These are phyloP conservation scores for Elongisporangium prolatum DNA, from an alignment of 352 stramenopile species.

Conservation along the genomic window DNA sequence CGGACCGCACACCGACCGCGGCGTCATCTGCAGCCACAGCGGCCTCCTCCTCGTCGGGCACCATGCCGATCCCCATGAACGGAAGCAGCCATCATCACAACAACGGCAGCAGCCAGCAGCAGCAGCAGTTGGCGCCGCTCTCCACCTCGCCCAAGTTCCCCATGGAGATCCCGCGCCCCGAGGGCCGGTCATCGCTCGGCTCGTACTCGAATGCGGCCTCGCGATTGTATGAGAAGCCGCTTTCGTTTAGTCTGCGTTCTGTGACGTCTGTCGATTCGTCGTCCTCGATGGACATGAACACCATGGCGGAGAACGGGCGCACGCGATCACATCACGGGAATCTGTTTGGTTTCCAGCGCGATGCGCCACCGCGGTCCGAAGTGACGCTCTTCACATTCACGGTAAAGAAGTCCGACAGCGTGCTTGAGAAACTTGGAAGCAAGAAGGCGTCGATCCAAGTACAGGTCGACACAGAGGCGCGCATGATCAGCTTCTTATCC, in stretches of 20 bases:
- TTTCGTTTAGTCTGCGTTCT: slow-evolving; percentile 22
- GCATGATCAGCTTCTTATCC: slow-evolving; percentile 82
- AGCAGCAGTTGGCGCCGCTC: slow-evolving; percentile 5
- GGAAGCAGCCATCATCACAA: neutral
- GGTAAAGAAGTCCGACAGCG: slow-evolving; percentile 81
- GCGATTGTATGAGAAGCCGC: slow-evolving; percentile 26
- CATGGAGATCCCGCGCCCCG: slow-evolving; percentile 55
- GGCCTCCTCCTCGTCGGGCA: neutral
- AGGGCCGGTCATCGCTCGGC: slow-evolving; percentile 40
- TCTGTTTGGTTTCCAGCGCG: slow-evolving; percentile 70
- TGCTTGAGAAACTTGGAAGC: slow-evolving; percentile 76
- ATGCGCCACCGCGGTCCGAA: slow-evolving; percentile 41
- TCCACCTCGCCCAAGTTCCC: slow-evolving; percentile 41
- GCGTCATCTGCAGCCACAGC: neutral
- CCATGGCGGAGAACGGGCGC: slow-evolving; percentile 58
- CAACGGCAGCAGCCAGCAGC: slow-evolving; percentile 1
- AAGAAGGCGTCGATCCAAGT: slow-evolving; percentile 82
- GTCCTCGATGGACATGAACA: slow-evolving; percentile 19
- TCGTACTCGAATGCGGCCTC: slow-evolving; percentile 21
- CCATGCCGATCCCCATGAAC: neutral
- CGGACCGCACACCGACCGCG: neutral
- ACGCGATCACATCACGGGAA: slow-evolving; percentile 61
- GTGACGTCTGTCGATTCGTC: slow-evolving; percentile 1
- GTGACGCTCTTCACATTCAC: slow-evolving; percentile 84
- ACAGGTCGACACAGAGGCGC: slow-evolving; percentile 75